Conservation (phyloP, 2,329 filamentous ascomycete genomes). For the Colletotrichum somersetense region DNA sequence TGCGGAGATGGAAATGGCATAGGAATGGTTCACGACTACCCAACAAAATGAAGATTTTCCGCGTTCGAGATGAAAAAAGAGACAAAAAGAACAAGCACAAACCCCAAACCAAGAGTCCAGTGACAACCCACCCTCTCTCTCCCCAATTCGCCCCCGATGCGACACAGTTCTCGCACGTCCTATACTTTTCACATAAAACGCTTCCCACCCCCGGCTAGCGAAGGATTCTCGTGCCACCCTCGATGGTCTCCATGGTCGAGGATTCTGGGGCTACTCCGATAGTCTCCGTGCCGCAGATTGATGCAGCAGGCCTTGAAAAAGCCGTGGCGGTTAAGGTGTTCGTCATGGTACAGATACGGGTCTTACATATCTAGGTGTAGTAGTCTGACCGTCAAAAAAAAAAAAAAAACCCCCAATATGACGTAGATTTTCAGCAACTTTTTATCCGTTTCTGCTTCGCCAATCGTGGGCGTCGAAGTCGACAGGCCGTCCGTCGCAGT, state of each 20-base stretch:
- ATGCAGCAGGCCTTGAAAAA: slow-evolving; percentile 70
- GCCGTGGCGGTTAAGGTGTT: slow-evolving; percentile 67
- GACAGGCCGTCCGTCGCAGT: background rate
- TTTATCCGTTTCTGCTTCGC: background rate
- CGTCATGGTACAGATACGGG: slow-evolving; percentile 76
- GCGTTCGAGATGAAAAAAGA: slow-evolving; percentile 53
- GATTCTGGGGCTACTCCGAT: slow-evolving; percentile 69
- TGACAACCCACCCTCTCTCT: slow-evolving; percentile 11
- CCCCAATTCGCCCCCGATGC: slow-evolving; percentile 13
- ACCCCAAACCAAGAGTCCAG: slow-evolving; percentile 49
- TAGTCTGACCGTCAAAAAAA: background rate
- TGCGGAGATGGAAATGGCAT: slow-evolving; percentile 43
- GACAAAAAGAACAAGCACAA: background rate
- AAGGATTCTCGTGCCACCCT: slow-evolving; percentile 66
- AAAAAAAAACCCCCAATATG: slow-evolving; percentile 10
- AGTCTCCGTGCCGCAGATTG: slow-evolving; percentile 71
- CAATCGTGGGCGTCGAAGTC: background rate
- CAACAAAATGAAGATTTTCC: slow-evolving; percentile 44
- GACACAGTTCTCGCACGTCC: background rate
- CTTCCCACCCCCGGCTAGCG: slow-evolving; percentile 59
- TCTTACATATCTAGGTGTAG: slow-evolving; percentile 60
- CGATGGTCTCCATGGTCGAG: slow-evolving; percentile 58
- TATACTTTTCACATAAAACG: background rate
- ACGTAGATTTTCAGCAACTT: background rate
- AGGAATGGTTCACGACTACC: slow-evolving; percentile 43